Evolutionary conservation across 805 yeast genomes (phyloP).

Genomic region (Saccharomycopsis guyanensis): DNA sequence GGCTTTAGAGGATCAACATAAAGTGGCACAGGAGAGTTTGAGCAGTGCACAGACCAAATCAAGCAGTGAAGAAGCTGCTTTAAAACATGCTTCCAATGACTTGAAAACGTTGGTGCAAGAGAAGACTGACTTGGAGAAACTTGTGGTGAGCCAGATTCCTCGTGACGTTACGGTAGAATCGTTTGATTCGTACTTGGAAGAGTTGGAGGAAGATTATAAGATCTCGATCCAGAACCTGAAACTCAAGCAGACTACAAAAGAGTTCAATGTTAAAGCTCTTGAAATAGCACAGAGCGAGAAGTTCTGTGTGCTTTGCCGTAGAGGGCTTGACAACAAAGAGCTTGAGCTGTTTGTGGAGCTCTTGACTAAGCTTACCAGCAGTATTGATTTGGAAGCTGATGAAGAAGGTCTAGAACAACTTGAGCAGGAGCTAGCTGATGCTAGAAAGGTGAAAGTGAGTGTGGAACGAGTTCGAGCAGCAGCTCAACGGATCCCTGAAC

Average conservation of each 20-base stretch:
- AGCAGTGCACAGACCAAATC: slow-evolving; percentile 22
- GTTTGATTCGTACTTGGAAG: slow-evolving; percentile 43
- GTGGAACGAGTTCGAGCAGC: neutral
- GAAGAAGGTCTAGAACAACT: slow-evolving; percentile 24
- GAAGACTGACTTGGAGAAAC: slow-evolving; percentile 17
- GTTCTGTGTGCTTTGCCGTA: slow-evolving; percentile 65
- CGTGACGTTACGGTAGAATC: slow-evolving; percentile 38
- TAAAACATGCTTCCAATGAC: slow-evolving; percentile 17
- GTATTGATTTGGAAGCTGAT: slow-evolving; percentile 19
- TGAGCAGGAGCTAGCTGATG: slow-evolving; percentile 25
- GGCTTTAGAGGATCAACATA: slow-evolving; percentile 16
- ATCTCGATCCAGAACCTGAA: slow-evolving; percentile 58
- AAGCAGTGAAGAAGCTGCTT: slow-evolving; percentile 14
- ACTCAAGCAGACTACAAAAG: slow-evolving; percentile 58
- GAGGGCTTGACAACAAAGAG: slow-evolving; percentile 43
- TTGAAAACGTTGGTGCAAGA: slow-evolving; percentile 19
- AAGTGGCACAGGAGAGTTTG: slow-evolving; percentile 18
- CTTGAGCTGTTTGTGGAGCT: slow-evolving; percentile 20
- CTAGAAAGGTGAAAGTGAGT: slow-evolving; percentile 2
- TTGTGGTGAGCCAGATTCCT: slow-evolving; percentile 28
- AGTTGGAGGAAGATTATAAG: slow-evolving; percentile 55
- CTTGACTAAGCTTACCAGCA: slow-evolving; percentile 8
- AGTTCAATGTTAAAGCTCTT: slow-evolving; percentile 64
- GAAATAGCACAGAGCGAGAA: slow-evolving; percentile 49
- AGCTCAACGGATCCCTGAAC: slow-evolving; percentile 6